These are phyloP conservation scores for Monosporascus sp. DNA, from an alignment of 2,329 filamentous ascomycete genomes.

Conservation along the genomic window DNA sequence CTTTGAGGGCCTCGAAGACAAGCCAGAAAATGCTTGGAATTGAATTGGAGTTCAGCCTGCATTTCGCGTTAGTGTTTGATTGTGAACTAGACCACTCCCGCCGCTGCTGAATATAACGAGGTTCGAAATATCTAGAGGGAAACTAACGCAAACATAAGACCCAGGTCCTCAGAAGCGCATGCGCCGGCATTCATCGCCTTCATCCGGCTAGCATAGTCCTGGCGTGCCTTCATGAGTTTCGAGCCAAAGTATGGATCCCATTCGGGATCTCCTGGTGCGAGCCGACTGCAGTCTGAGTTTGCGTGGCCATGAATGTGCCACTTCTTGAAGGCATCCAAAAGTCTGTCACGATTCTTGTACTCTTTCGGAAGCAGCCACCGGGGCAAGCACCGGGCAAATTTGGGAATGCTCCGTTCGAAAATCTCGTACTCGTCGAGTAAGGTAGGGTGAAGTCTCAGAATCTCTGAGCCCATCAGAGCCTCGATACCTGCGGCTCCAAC, in stretches of 20 bases:
- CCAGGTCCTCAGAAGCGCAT: constrained; percentile 9
- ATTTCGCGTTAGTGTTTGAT: background rate
- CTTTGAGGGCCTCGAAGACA: constrained; percentile 9
- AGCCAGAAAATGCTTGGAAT: constrained; percentile 9
- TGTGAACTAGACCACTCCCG: too few species aligned
- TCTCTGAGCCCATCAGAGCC: constrained; percentile 8
- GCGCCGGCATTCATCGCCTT: constrained; percentile 5
- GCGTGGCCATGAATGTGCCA: constrained; percentile 7
- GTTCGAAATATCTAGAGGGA: background rate
- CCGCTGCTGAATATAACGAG: too few species aligned
- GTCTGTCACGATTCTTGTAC: constrained; percentile 4
- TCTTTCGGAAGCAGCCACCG: constrained; percentile 7
- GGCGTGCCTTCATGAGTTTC: constrained; percentile 6
- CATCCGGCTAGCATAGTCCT: constrained; percentile 7
- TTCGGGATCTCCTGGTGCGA: constrained; percentile 3
- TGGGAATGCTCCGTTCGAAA: constrained; percentile 1
- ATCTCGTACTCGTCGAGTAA: constrained; percentile 8
- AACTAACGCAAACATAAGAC: constrained; percentile 11
- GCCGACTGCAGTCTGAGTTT: constrained; percentile 2
- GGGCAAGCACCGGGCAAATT: constrained; percentile 4
- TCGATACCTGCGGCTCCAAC: background rate
- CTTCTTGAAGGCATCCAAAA: constrained; percentile 6
- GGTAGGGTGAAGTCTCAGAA: constrained; percentile 9
- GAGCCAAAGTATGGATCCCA: constrained; percentile 12
- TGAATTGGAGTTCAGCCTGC: constrained; percentile 6